Evolutionary conservation across 2,329 filamentous ascomycete genomes (phyloP).

Genomic region (Epichloe typhina): DNA sequence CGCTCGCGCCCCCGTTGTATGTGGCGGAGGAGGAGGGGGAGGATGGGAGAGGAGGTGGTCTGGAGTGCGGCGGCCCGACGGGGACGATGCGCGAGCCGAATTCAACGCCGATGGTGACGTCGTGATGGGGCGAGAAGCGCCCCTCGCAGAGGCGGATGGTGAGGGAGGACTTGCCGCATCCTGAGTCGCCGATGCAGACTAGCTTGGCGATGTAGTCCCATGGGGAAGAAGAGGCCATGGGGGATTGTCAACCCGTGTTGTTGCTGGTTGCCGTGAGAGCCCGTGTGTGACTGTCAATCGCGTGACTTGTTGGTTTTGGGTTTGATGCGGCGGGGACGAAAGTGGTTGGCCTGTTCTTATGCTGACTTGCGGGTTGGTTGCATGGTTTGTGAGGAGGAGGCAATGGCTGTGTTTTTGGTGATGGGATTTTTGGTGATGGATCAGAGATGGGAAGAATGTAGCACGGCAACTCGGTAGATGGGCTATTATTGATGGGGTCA

Average conservation of each 20-base stretch:
- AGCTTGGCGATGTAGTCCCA: slow-evolving; percentile 99
- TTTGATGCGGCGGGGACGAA: neutral
- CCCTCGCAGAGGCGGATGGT: slow-evolving; percentile 95
- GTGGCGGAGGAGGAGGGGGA: slow-evolving; percentile 10
- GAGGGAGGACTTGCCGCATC: slow-evolving; percentile 90
- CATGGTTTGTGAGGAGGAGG: neutral
- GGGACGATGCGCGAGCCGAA: slow-evolving; percentile 89
- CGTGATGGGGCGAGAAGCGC: slow-evolving; percentile 85
- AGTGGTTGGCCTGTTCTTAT: neutral
- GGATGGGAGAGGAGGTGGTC: slow-evolving; percentile 23
- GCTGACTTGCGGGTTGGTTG: neutral
- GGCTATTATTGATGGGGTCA: neutral
- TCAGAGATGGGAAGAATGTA: neutral
- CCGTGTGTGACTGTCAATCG: neutral
- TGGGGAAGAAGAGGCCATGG: slow-evolving; percentile 52
- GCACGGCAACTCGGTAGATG: neutral
- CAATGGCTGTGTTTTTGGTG: neutral
- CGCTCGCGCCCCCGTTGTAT: neutral
- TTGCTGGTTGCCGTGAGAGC: neutral
- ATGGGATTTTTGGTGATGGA: neutral
- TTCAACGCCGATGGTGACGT: slow-evolving; percentile 94
- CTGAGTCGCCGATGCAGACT: slow-evolving; percentile 92
- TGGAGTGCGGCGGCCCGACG: slow-evolving; percentile 65
- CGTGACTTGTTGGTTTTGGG: neutral
- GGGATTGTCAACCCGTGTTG: neutral